A percentile compares a stretch with the other conserved stretches of the same genome.
These are phyloP conservation scores for Auricularia sp. DNA, from an alignment of 768 basidiomycete genomes.

Conservation along the genomic window DNA sequence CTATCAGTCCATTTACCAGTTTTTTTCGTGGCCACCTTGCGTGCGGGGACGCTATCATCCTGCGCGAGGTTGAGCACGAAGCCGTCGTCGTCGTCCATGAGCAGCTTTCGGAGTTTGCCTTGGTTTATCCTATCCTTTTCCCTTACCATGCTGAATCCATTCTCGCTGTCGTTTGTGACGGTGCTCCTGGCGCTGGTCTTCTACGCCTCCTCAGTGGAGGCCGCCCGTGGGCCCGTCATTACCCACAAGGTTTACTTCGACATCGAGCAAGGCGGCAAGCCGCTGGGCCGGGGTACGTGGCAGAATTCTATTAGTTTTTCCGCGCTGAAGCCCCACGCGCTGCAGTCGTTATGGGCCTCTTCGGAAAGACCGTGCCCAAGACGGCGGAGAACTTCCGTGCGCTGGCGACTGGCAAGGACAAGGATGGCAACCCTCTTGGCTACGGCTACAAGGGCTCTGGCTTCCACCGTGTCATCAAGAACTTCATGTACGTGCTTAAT, in stretches of 20 bases:
- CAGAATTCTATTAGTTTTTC: neutral
- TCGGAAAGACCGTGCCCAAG: conserved; percentile 90
- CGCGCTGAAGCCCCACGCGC: conserved; percentile 3
- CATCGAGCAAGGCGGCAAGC: conserved; percentile 82
- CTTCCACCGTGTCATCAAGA: conserved; percentile 93
- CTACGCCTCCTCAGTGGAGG: conserved; percentile 63
- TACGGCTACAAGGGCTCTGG: conserved; percentile 92
- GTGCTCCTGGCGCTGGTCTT: conserved; percentile 59
- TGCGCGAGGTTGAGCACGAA: neutral
- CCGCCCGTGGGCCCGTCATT: conserved; percentile 78
- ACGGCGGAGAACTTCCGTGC: conserved; percentile 97
- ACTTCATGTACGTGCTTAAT: conserved; percentile 58
- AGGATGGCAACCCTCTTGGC: conserved; percentile 66
- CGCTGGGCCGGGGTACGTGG: conserved; percentile 65
- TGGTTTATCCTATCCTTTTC: neutral
- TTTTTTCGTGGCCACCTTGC: conserved; percentile 16
- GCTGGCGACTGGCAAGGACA: conserved; percentile 71
- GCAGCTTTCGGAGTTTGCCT: conserved; percentile 9
- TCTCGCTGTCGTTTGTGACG: conserved; percentile 44
- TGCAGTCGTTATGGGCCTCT: conserved; percentile 78
- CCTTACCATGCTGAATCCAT: neutral
- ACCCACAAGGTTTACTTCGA: conserved; percentile 94
- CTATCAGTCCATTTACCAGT: conserved; percentile 39
- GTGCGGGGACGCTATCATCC: neutral
- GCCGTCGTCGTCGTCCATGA: conserved; percentile 8